Conservation (phyloP, 148 eudicot species). For the Talinum fruticosum region DNA sequence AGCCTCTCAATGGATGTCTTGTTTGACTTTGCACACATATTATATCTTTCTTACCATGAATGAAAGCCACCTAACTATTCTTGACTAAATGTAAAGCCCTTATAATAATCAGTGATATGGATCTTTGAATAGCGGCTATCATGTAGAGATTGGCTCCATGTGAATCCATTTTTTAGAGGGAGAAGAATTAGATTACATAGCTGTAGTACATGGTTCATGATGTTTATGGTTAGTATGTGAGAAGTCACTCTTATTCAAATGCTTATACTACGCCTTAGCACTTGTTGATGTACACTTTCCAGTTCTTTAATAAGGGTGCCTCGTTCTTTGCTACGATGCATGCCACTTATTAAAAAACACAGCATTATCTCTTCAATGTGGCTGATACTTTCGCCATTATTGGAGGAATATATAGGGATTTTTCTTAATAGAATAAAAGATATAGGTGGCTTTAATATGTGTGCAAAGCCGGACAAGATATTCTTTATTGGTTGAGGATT, state of each 20-base stretch:
- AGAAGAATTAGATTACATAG: neutral
- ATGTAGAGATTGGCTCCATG: neutral
- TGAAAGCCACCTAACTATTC: neutral
- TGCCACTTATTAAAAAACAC: neutral
- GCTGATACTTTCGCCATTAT: neutral
- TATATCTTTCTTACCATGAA: neutral
- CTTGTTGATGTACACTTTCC: neutral
- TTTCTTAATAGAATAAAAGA: neutral
- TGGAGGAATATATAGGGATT: neutral
- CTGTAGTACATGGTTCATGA: neutral
- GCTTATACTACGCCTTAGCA: neutral
- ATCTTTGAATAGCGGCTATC: neutral
- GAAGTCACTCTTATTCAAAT: neutral
- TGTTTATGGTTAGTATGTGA: neutral
- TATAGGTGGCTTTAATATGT: conserved; percentile 5
- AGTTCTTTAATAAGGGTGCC: neutral
- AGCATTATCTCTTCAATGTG: neutral
- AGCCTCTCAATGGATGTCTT: conserved; percentile 24
- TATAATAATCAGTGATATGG: neutral
- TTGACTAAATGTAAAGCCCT: neutral
- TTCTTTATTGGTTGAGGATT: conserved; percentile 18
- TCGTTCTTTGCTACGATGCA: neutral
- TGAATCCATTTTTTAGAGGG: neutral
- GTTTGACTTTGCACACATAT: conserved; percentile 29
- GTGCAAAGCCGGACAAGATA: conserved; percentile 25